Conservation (phyloP, 495 filamentous ascomycete species). For the Daldinia loculata region DNA sequence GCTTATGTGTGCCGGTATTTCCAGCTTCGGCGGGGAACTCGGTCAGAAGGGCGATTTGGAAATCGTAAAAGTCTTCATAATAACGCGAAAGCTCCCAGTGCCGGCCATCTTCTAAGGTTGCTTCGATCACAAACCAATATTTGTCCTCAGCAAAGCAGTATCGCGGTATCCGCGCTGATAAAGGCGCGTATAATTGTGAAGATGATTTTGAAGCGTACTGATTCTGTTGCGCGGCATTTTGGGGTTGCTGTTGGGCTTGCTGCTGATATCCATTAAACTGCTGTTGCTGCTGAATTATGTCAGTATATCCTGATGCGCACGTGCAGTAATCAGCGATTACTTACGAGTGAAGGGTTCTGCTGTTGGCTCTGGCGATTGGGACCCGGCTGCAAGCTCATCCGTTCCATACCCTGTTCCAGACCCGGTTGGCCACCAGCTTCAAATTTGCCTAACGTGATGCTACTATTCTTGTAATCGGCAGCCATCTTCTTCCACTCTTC, state of each 20-base stretch:
- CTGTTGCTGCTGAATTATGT: slow-evolving; percentile 43
- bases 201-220: slow-evolving; percentile 50
- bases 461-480: slow-evolving; percentile 98
- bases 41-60: slow-evolving; percentile 93
- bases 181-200: slow-evolving; percentile 59
- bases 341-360: slow-evolving; percentile 54
- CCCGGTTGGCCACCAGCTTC: slow-evolving; percentile 63
- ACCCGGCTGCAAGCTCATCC: slow-evolving; percentile 73
- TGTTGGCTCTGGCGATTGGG: slow-evolving; percentile 55
- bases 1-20: slow-evolving; percentile 74
- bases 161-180: slow-evolving; percentile 85
- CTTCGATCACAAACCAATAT: slow-evolving; percentile 98
- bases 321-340: slow-evolving; percentile 31
- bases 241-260: slow-evolving; percentile 32
- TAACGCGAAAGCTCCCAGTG: slow-evolving; percentile 93
- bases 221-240: slow-evolving; percentile 47
- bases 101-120: slow-evolving; percentile 86
- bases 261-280: background rate
- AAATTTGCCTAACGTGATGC: slow-evolving; percentile 92
- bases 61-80: slow-evolving; percentile 99
- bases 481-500: slow-evolving; percentile 99
- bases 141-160: slow-evolving; percentile 98
- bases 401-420: slow-evolving; percentile 76
- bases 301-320: slow-evolving; percentile 17
- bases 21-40: slow-evolving; percentile 95